phyloP scores from a whole-genome alignment of 2,329 filamentous ascomycete species.

The Cladosporium sp. region DNA sequence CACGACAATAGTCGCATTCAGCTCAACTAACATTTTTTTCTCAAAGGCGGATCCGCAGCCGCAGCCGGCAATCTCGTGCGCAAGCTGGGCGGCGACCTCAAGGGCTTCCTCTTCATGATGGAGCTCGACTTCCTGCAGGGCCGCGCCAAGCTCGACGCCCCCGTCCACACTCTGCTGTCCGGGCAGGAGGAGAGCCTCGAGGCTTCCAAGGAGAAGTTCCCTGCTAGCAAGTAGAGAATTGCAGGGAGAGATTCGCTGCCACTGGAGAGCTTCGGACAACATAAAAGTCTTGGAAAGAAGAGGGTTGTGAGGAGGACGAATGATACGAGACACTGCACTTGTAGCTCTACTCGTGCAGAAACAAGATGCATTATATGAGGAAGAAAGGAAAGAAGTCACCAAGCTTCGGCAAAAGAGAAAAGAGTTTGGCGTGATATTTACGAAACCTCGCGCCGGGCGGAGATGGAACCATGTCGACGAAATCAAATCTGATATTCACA shows the following conservation, averaged over 20 bases:
- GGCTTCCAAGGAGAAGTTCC: constrained; percentile 16
- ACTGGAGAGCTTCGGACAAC: too few species aligned
- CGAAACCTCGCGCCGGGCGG: too few species aligned
- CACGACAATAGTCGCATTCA: neutral
- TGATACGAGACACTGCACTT: too few species aligned
- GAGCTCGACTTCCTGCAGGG: constrained; percentile 93
- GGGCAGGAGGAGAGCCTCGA: constrained; percentile 49
- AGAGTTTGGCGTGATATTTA: too few species aligned
- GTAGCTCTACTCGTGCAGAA: too few species aligned
- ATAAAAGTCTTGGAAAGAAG: constrained; percentile 16
- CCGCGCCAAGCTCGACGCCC: constrained; percentile 79
- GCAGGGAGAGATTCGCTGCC: constrained; percentile 20
- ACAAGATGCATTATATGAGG: too few species aligned
- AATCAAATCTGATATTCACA: too few species aligned
- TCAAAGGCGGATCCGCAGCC: constrained; percentile 80
- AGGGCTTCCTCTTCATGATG: constrained; percentile 93
- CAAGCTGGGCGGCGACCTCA: constrained; percentile 77
- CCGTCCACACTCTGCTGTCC: constrained; percentile 77
- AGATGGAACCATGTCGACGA: too few species aligned
- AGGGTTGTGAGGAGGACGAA: too few species aligned
- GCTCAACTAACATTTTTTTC: constrained; percentile 2
- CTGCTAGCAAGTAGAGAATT: constrained; percentile 22
- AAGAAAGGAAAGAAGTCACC: too few species aligned
- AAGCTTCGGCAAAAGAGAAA: too few species aligned
- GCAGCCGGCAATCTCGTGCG: constrained; percentile 83